Conservation (phyloP, 2,329 filamentous ascomycete genomes). For the Colletotrichum sp. region DNA sequence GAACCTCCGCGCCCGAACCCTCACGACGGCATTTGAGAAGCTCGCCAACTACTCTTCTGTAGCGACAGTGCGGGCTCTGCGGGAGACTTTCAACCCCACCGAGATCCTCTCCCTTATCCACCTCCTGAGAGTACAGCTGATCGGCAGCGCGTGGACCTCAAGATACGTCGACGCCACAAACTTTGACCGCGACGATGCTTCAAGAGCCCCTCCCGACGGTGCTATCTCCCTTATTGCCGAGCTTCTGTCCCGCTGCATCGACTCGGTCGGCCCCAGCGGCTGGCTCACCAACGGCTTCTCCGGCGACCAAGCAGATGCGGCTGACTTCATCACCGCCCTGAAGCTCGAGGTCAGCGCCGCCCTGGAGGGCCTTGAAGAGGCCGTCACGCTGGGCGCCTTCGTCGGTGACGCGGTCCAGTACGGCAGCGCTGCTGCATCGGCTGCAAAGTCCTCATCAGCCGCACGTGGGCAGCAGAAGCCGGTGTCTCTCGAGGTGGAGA, state of each 20-base stretch:
- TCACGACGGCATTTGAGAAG: conserved; percentile 73
- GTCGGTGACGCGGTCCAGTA: conserved; percentile 72
- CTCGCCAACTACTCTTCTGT: conserved; percentile 68
- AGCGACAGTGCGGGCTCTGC: conserved; percentile 67
- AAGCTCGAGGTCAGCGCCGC: conserved; percentile 73
- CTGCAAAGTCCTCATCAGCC: conserved; percentile 12
- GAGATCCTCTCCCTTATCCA: conserved; percentile 76
- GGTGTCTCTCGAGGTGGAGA: conserved; percentile 48
- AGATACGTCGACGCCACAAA: conserved; percentile 67
- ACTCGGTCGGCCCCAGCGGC: conserved; percentile 75
- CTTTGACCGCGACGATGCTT: conserved; percentile 44
- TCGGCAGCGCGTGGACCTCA: conserved; percentile 77
- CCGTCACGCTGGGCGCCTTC: conserved; percentile 66
- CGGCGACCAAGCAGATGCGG: conserved; percentile 57
- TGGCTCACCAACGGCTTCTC: conserved; percentile 69
- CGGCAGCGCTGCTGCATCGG: conserved; percentile 42
- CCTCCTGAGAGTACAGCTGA: conserved; percentile 74
- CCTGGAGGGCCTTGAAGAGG: conserved; percentile 74
- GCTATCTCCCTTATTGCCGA: conserved; percentile 75
- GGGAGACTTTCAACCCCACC: conserved; percentile 66
- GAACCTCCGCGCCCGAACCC: conserved; percentile 63
- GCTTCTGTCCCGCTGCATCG: conserved; percentile 74
- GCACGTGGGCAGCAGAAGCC: conserved; percentile 39
- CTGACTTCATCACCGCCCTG: conserved; percentile 69
- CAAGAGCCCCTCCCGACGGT: conserved; percentile 61